phyloP scores from a whole-genome alignment of 495 filamentous ascomycete species.

The Tetracladium setigerum region DNA sequence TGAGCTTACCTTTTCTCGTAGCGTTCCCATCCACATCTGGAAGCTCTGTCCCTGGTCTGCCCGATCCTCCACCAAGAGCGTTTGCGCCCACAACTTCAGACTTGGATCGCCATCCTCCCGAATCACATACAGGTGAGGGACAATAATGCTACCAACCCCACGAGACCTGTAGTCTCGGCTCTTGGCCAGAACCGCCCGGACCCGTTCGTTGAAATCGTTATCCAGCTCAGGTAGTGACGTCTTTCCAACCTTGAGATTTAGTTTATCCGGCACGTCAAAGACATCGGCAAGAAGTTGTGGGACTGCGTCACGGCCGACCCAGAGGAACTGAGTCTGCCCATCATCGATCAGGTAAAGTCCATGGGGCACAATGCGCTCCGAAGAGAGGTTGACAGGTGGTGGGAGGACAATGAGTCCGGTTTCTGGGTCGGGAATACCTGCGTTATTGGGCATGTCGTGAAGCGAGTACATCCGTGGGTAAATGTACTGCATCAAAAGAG shows the following conservation, averaged over 20 bases:
- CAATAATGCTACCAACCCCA: constrained; percentile 82
- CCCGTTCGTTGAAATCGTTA: constrained; percentile 92
- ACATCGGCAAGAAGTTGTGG: constrained; percentile 84
- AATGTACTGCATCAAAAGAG: constrained; percentile 93
- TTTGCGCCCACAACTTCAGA: constrained; percentile 93
- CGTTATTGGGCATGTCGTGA: constrained; percentile 96
- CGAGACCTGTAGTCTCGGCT: constrained; percentile 76
- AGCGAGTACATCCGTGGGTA: constrained; percentile 90
- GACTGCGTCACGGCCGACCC: constrained; percentile 90
- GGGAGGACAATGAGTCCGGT: constrained; percentile 86
- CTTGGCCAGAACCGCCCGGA: constrained; percentile 86
- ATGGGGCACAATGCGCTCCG: constrained; percentile 78
- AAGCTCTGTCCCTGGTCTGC: constrained; percentile 90
- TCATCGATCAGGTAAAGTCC: constrained; percentile 98
- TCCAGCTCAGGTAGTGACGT: constrained; percentile 75
- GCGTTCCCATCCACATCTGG: constrained; percentile 81
- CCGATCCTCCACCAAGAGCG: constrained; percentile 88
- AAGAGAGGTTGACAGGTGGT: constrained; percentile 78
- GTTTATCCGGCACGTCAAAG: constrained; percentile 74
- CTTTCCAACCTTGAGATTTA: constrained; percentile 86
- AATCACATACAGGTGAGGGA: constrained; percentile 89
- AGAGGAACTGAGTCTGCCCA: constrained; percentile 94
- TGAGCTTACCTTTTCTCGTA: constrained; percentile 90
- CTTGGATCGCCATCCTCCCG: constrained; percentile 94
- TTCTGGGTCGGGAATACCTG: constrained; percentile 73